Evolutionary conservation across 306 rosid species (phyloP).

Genomic region (Acmispon strigosus): DNA sequence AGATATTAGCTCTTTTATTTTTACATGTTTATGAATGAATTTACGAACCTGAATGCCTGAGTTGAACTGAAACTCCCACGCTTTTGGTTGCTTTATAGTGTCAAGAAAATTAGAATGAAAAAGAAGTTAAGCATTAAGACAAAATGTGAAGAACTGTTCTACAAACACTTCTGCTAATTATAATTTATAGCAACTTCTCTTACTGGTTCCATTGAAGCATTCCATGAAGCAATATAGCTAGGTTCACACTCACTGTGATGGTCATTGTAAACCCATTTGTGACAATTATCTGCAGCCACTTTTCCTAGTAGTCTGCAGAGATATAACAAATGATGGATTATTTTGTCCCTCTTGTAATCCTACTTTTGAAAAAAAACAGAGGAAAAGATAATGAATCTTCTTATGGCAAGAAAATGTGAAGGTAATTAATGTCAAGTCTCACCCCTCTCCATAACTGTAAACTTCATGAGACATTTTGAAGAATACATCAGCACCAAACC

Average conservation of each 20-base stretch:
- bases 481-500: conserved; percentile 80
- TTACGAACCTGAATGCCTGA: conserved; percentile 77
- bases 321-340: conserved; percentile 3
- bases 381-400: not conserved
- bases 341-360: not conserved
- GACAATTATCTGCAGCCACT: conserved; percentile 75
- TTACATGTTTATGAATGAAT: not conserved
- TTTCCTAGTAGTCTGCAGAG: conserved; percentile 67
- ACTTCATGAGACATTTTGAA: conserved; percentile 99
- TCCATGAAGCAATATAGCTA: conserved; percentile 63
- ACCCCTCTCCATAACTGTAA: conserved; percentile 94
- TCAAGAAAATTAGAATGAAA: not conserved
- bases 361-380: not conserved
- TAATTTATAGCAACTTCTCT: not conserved
- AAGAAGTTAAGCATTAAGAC: not conserved
- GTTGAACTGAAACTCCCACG: conserved; percentile 80
- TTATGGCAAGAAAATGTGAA: not conserved
- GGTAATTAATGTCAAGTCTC: conserved; percentile 18
- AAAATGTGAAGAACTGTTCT: not conserved
- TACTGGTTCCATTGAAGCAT: conserved; percentile 65
- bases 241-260: conserved; percentile 54
- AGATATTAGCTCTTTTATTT: not conserved
- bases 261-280: conserved; percentile 80
- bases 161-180: not conserved
- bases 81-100: conserved; percentile 64